Percentiles rank a stretch among this genome's conserved stretches.
These are phyloP conservation scores for Anisogramma anomala DNA, from an alignment of 2,329 filamentous ascomycete species.

Conservation along the genomic window DNA sequence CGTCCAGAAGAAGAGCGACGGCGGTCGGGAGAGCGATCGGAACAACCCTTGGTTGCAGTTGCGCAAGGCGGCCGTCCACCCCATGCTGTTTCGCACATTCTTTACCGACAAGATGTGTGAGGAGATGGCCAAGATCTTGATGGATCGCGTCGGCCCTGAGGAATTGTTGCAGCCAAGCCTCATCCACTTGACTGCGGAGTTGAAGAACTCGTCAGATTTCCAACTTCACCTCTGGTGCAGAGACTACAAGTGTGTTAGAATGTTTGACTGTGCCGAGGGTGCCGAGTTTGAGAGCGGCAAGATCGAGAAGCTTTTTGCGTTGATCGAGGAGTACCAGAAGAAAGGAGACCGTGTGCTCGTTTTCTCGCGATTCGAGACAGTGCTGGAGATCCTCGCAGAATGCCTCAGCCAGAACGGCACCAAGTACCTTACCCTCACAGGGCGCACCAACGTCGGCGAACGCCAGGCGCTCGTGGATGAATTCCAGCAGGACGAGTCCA, in stretches of 20 bases:
- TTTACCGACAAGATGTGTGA: conserved; percentile 65
- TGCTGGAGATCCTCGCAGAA: conserved; percentile 80
- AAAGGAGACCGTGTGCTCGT: conserved; percentile 81
- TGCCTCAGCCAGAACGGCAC: conserved; percentile 65
- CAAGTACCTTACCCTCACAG: conserved; percentile 75
- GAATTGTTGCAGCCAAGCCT: conserved; percentile 42
- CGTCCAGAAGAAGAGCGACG: no score
- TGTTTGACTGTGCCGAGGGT: conserved; percentile 41
- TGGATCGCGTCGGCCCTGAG: conserved; percentile 52
- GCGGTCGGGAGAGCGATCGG: conserved; percentile 40
- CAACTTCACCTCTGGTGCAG: conserved; percentile 55
- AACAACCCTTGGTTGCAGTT: conserved; percentile 80
- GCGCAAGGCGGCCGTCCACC: conserved; percentile 84
- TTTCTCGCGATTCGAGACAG: conserved; percentile 86
- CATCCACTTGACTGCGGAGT: conserved; percentile 42
- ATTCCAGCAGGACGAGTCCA: conserved; percentile 63
- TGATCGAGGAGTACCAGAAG: conserved; percentile 60
- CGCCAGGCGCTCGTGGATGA: conserved; percentile 81
- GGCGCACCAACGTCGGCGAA: conserved; percentile 66
- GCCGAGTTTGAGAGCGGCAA: conserved; percentile 63
- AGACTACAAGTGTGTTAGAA: conserved; percentile 42
- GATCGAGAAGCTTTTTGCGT: conserved; percentile 64
- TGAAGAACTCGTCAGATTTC: conserved; percentile 50
- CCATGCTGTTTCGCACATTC: conserved; percentile 70
- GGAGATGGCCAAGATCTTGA: conserved; percentile 66